Evolutionary conservation across 108 stramenopile genomes (phyloP).

Genomic region (Cyclotella cryptica): DNA sequence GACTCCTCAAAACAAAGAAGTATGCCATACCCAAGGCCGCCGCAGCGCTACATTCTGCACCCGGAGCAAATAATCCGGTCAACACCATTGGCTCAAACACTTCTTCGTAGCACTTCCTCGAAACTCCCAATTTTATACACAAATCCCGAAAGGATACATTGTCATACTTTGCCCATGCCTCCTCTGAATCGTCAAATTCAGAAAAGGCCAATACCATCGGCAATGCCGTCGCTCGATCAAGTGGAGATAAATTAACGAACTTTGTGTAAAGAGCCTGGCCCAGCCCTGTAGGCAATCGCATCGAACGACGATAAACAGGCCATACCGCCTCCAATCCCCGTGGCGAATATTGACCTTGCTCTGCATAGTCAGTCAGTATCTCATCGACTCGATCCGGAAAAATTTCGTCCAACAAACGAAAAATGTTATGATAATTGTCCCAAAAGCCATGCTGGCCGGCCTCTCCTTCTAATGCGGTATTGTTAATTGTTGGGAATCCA

Average conservation of each 20-base stretch:
- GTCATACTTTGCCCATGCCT: slow-evolving; percentile 78
- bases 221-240: slow-evolving; percentile 67
- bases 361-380: slow-evolving; percentile 71
- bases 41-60: slow-evolving; percentile 80
- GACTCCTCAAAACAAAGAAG: slow-evolving; percentile 81
- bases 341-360: slow-evolving; percentile 80
- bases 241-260: slow-evolving; percentile 56
- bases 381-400: slow-evolving; percentile 36
- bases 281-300: slow-evolving; percentile 64
- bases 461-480: slow-evolving; percentile 54
- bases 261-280: slow-evolving; percentile 74
- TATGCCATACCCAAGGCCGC: slow-evolving; percentile 90
- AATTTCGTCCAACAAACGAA: slow-evolving; percentile 53
- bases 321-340: slow-evolving; percentile 75
- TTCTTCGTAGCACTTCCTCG: slow-evolving; percentile 69
- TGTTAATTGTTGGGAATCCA: slow-evolving; percentile 65
- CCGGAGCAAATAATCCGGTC: too few relatives aligned
- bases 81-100: slow-evolving; percentile 88
- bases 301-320: slow-evolving; percentile 63
- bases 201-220: slow-evolving; percentile 77
- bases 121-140: slow-evolving; percentile 71
- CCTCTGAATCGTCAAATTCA: slow-evolving; percentile 73
- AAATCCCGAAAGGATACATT: slow-evolving; percentile 76
- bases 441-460: slow-evolving; percentile 90
- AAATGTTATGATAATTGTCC: slow-evolving; percentile 84